phyloP scores from a whole-genome alignment of 78 protist genomes.

The Emiliania huxleyi region DNA sequence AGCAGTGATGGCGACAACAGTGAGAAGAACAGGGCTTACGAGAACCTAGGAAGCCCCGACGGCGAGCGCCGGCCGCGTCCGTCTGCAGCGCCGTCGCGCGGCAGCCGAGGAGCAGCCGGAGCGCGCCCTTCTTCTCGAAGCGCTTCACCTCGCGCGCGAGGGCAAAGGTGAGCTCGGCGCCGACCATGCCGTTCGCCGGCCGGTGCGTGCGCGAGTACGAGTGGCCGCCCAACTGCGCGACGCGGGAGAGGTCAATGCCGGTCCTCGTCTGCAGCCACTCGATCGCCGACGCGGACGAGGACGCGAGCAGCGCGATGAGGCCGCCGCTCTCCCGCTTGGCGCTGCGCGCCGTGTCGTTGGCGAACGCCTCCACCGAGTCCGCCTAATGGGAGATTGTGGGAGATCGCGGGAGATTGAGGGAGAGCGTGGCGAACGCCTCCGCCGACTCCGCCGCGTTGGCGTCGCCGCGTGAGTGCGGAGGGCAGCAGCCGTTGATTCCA shows the following conservation, averaged over 20 bases:
- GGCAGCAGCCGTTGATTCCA: neutral
- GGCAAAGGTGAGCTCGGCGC: conserved; percentile 21
- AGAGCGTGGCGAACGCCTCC: neutral
- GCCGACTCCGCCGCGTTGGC: neutral
- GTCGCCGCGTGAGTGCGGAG: neutral
- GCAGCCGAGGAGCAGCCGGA: neutral
- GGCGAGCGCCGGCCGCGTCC: neutral
- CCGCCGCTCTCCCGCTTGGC: neutral
- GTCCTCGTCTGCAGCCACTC: neutral
- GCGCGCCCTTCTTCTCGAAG: neutral
- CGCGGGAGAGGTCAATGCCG: neutral
- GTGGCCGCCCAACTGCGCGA: conserved; percentile 36
- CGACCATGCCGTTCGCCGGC: conserved; percentile 18
- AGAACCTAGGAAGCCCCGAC: too few species aligned
- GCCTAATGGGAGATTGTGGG: too few species aligned
- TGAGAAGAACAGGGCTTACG: too few species aligned
- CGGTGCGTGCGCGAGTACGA: conserved; percentile 43
- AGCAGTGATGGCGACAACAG: too few species aligned
- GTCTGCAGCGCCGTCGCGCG: neutral
- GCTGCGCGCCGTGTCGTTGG: neutral
- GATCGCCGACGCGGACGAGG: neutral
- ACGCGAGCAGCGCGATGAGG: neutral
- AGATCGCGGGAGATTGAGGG: too few species aligned
- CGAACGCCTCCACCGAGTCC: neutral
- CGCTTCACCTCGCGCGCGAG: neutral